Conservation (phyloP, 2,329 filamentous ascomycete genomes). For the Epichloe bromicola region DNA sequence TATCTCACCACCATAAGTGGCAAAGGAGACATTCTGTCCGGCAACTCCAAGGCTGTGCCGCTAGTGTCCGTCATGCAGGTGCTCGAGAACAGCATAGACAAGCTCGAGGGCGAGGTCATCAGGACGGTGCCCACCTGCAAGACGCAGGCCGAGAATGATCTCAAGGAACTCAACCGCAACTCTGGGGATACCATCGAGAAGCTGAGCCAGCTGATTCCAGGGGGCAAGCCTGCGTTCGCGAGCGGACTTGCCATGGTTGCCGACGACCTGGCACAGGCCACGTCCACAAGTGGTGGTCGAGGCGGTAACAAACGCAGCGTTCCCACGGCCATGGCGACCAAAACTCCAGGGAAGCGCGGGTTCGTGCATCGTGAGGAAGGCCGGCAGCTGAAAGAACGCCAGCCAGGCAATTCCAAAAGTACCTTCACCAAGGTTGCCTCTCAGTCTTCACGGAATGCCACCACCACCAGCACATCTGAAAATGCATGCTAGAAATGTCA, state of each 20-base stretch:
- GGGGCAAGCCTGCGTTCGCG: neutral
- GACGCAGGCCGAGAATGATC: conserved; percentile 3
- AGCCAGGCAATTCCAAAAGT: too few species aligned
- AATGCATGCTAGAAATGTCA: too few species aligned
- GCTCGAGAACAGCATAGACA: conserved; percentile 9
- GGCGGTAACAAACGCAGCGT: too few species aligned
- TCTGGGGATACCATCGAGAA: neutral
- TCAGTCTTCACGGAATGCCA: too few species aligned
- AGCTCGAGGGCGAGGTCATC: conserved; percentile 8
- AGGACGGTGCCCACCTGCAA: conserved; percentile 8
- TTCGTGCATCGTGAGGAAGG: too few species aligned
- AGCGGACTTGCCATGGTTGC: neutral
- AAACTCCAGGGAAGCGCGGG: too few species aligned
- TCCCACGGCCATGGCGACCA: too few species aligned
- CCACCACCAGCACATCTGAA: too few species aligned
- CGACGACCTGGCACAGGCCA: neutral
- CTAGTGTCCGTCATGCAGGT: conserved; percentile 7
- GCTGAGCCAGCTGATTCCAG: neutral
- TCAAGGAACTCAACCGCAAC: neutral
- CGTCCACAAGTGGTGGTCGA: neutral
- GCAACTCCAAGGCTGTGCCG: conserved; percentile 6
- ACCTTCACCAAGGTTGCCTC: too few species aligned
- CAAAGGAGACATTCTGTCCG: conserved; percentile 4
- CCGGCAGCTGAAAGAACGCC: too few species aligned
- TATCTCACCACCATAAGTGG: conserved; percentile 9